phyloP scores from a whole-genome alignment of 352 stramenopile genomes.

The Phytopythium ostracodes region DNA sequence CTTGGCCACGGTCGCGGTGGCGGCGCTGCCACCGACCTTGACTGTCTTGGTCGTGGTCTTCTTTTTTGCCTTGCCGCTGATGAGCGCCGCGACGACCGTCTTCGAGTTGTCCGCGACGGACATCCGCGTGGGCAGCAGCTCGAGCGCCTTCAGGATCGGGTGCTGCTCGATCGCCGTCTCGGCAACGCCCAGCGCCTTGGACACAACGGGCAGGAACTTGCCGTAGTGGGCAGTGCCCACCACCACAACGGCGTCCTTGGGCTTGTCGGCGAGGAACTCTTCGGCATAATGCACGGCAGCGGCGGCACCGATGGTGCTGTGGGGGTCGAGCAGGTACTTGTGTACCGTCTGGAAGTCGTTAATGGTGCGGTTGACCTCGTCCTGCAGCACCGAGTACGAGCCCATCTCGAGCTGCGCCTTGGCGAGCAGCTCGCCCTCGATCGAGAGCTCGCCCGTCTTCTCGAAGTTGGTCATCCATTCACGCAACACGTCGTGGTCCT shows the following conservation, averaged over 20 bases:
- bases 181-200: constrained; percentile 77
- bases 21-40: background rate
- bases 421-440: constrained; percentile 86
- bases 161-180: constrained; percentile 72
- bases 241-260: constrained; percentile 84
- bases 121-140: constrained; percentile 62
- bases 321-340: constrained; percentile 96
- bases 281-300: constrained; percentile 85
- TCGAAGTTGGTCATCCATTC: constrained; percentile 96
- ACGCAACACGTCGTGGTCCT: constrained; percentile 87
- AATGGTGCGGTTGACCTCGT: constrained; percentile 92
- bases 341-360: constrained; percentile 88
- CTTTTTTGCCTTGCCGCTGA: constrained; percentile 31
- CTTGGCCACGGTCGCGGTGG: constrained; percentile 4
- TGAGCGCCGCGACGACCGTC: constrained; percentile 49
- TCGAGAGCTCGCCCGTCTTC: constrained; percentile 91
- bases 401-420: constrained; percentile 93
- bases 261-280: constrained; percentile 48
- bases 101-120: constrained; percentile 62
- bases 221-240: constrained; percentile 97
- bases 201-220: constrained; percentile 96
- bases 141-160: constrained; percentile 66
- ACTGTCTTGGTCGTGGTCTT: constrained; percentile 10
- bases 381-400: constrained; percentile 82
- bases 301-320: constrained; percentile 94